Percentiles rank a stretch among this genome's conserved stretches.
phyloP scores from a whole-genome alignment of 805 yeast genomes.

The Priceomyces melissophilus region DNA sequence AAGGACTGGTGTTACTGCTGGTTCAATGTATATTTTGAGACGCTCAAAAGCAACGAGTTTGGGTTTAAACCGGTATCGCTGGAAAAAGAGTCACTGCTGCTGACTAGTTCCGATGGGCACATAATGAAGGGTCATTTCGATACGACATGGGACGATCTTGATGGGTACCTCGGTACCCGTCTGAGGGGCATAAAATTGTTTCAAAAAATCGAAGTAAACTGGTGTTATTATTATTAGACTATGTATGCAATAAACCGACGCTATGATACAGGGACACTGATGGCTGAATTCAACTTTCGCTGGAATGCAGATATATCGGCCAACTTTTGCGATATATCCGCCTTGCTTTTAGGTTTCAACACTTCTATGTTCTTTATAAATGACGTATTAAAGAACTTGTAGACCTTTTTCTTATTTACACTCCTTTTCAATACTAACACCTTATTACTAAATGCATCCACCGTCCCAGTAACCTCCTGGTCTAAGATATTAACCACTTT shows the following conservation, averaged over 20 bases:
- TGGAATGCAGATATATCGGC: conserved; percentile 8
- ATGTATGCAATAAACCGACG: neutral
- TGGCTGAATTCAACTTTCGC: conserved; percentile 17
- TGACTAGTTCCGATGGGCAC: neutral
- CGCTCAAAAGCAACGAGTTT: conserved; percentile 1
- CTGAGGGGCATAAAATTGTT: conserved; percentile 52
- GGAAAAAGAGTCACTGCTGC: neutral
- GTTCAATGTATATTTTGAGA: conserved; percentile 19
- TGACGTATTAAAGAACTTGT: conserved; percentile 52
- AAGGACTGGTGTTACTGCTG: conserved; percentile 23
- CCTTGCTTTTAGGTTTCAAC: conserved; percentile 4
- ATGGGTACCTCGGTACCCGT: conserved; percentile 64
- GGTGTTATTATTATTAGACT: conserved; percentile 17
- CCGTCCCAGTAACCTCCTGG: conserved; percentile 53
- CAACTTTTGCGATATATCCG: too few relatives aligned
- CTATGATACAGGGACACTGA: neutral
- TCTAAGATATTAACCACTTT: conserved; percentile 60
- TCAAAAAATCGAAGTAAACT: conserved; percentile 44
- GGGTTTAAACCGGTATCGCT: neutral
- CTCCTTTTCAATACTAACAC: conserved; percentile 35
- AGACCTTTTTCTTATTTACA: conserved; percentile 18
- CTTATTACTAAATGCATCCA: conserved; percentile 56
- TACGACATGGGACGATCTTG: conserved; percentile 43
- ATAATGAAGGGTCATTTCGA: conserved; percentile 2
- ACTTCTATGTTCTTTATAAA: conserved; percentile 54